Evolutionary conservation across 257 asterid genomes (phyloP), one percentile per base, ranked within the genome.

Genomic region (Przewalskia tangutica): DNA sequence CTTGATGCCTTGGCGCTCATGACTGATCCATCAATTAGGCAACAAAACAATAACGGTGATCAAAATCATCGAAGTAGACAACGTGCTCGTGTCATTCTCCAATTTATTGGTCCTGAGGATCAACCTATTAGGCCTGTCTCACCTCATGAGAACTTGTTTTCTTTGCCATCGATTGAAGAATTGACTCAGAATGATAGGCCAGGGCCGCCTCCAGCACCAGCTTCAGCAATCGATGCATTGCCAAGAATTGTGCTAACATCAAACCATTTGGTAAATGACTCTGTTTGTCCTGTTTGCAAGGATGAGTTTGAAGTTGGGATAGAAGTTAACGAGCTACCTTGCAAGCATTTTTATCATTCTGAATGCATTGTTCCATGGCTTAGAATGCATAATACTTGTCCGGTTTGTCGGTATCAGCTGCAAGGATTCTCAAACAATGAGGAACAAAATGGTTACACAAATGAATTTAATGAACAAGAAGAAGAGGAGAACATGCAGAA

Each of bases 301-400:
- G 98, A 96, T 42, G 99, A 96, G 58, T 94, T 96, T 44, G 91
- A 89, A 86, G 85, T 89, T 2, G 95, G 97, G 79, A 87, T 1
- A 51, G 63, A 76, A 79, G 99, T 84, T 59, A 89, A 63, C 66
- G 93, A 94, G 87, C 92, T 96, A 7, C 97, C 97, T 0, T 96
- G 99, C 91, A 90, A 84, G 58, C 99, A 96, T 84, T 88, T 91
- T 58, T 96, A 96, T 18, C 98, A 94, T 81, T 83, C 88, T 0
- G 90, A 92, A 4, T 94, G 98, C 66, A 92, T 96, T 34, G 42
- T 93, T 6, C 98, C 99, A 0, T 96, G 99, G 99, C 87, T 96
- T 78, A 86, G 81, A 17, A 75, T 91, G 56, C 91, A 88, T 80
- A 91, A 89, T 65, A 92, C 97, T 2, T 96, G 99, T 54, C 99